Conservation (phyloP, 192 early-diverging fungal species). For the Spinellus fusiger region DNA sequence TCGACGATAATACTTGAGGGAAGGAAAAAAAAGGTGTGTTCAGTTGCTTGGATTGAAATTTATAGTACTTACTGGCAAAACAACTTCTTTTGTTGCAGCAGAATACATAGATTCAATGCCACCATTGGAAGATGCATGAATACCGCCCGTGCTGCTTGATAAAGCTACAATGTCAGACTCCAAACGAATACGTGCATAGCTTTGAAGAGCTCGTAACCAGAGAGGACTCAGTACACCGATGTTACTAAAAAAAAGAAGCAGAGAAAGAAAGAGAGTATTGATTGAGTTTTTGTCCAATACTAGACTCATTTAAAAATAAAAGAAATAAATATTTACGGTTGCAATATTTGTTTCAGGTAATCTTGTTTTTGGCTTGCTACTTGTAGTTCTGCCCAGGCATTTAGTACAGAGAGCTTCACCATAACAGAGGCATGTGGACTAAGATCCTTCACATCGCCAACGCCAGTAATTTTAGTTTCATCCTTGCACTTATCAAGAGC, state of each 20-base stretch:
- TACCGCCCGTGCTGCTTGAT: constrained; percentile 20
- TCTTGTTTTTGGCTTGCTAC: constrained; percentile 55
- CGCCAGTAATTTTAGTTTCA: constrained; percentile 36
- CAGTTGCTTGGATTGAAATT: background rate
- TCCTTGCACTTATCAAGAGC: constrained; percentile 69
- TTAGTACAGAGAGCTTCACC: constrained; percentile 68
- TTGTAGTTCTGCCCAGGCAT: constrained; percentile 78
- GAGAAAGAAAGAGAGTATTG: background rate
- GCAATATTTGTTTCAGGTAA: constrained; percentile 55
- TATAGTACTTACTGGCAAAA: constrained; percentile 50
- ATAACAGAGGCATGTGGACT: constrained; percentile 76
- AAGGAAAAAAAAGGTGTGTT: background rate
- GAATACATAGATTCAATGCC: constrained; percentile 54
- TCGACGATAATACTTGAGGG: constrained; percentile 44
- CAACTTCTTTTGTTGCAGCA: constrained; percentile 61
- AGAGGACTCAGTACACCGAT: constrained; percentile 44
- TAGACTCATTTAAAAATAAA: background rate
- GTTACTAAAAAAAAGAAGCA: constrained; percentile 24
- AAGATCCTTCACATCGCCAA: constrained; percentile 50
- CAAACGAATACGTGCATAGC: constrained; percentile 59
- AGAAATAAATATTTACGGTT: constrained; percentile 36
- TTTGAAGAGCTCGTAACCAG: constrained; percentile 55
- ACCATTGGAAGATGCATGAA: constrained; percentile 32
- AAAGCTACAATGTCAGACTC: constrained; percentile 52
- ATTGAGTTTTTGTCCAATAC: background rate